Percentiles rank a stretch among this genome's conserved stretches.
Evolutionary conservation across 176 grass and related monocot species (phyloP).

Genomic region (Cenchrus purpureus): DNA sequence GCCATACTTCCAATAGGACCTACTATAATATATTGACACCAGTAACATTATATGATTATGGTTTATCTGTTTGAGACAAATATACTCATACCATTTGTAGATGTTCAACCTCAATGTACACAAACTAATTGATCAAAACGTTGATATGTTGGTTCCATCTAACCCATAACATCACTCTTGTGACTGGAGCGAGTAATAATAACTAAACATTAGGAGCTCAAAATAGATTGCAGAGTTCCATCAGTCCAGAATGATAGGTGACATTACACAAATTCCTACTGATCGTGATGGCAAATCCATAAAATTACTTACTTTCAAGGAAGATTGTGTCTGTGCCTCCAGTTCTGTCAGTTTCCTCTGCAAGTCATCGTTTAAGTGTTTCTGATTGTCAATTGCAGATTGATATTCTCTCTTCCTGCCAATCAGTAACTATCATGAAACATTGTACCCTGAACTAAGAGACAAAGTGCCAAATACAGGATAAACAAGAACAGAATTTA

Average conservation of each 20-base stretch:
- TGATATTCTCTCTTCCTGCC: slow-evolving; percentile 82
- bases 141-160: neutral
- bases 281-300: slow-evolving; percentile 17
- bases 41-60: neutral
- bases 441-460: slow-evolving; percentile 5
- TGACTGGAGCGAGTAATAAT: neutral
- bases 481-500: neutral
- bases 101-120: neutral
- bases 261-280: neutral
- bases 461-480: slow-evolving; percentile 7
- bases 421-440: slow-evolving; percentile 42
- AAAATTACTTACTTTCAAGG: slow-evolving; percentile 63
- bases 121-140: neutral
- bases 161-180: neutral
- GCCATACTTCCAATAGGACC: neutral
- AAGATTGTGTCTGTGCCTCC: slow-evolving; percentile 65
- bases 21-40: neutral
- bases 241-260: neutral
- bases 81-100: neutral
- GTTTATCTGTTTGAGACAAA: neutral
- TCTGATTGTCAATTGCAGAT: slow-evolving; percentile 64
- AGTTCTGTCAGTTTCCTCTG: slow-evolving; percentile 67
- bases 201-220: slow-evolving; percentile 13
- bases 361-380: slow-evolving; percentile 62
- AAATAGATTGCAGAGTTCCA: neutral